A percentile compares a stretch with the other conserved stretches of the same genome.
phyloP scores from a whole-genome alignment of 139 green algal genomes.

The Picochlorum sp. region DNA sequence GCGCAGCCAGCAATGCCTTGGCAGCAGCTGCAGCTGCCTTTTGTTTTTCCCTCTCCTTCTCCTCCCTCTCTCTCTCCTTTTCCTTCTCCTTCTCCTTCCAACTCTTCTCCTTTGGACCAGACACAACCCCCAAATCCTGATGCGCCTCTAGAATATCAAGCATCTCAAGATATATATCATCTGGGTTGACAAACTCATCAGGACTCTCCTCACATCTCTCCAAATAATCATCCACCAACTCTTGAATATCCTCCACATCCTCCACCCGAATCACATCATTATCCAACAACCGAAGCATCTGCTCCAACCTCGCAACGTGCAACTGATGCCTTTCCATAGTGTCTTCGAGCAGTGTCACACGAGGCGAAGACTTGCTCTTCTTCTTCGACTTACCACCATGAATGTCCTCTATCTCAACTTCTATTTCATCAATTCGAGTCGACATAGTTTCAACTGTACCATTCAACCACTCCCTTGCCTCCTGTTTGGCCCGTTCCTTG shows the following conservation, averaged over 20 bases:
- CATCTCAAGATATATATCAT: conserved; percentile 32
- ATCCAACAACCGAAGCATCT: conserved; percentile 90
- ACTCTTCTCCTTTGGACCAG: conserved; percentile 21
- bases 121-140: conserved; percentile 48
- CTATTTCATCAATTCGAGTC: conserved; percentile 81
- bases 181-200: conserved; percentile 58
- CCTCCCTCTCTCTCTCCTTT: conserved; percentile 41
- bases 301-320: conserved; percentile 67
- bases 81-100: conserved; percentile 31
- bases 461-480: conserved; percentile 89
- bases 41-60: conserved; percentile 66
- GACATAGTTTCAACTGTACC: conserved; percentile 66
- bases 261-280: conserved; percentile 81
- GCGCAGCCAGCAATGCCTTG: conserved; percentile 71
- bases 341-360: conserved; percentile 59
- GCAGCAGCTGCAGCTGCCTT: conserved; percentile 55
- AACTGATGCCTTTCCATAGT: conserved; percentile 59
- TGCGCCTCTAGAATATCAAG: conserved; percentile 56
- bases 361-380: conserved; percentile 48
- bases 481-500: conserved; percentile 69
- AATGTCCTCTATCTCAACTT: conserved; percentile 87
- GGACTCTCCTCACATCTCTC: conserved; percentile 67
- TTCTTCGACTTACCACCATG: conserved; percentile 63
- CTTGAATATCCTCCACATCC: conserved; percentile 65
- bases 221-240: conserved; percentile 85